Evolutionary conservation across 2,329 filamentous ascomycete species (phyloP), one percentile per base, ranked within the genome.

Genomic region (Colletotrichum abscissum): DNA sequence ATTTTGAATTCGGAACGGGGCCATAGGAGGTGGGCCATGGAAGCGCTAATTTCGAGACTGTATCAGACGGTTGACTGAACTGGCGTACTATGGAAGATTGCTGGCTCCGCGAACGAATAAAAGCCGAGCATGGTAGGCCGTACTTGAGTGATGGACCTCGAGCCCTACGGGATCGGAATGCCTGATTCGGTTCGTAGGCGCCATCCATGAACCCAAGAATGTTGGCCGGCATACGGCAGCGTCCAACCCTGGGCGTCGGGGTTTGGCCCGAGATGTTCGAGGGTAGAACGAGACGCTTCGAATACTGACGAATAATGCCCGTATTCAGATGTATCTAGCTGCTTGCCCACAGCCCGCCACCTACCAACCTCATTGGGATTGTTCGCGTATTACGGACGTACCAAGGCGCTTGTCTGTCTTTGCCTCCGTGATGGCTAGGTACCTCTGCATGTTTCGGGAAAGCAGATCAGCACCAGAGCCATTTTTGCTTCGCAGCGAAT

Each of bases 141-240:
- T 54, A 28, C 26, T 58, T 14, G 26, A 19, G 33, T 35, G 33
- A 69, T 58, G 65, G 22, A 62, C 58, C 49, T 38, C 64, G 49
- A 52, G 38, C 22, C 14, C 22, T 63, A 28, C n/a, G 38, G 52
- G 16, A 33, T 26, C 2, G 26, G 35, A 56, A 7, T 38, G 42
- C 19, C 38, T 73, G 70, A 63, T 60, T 69, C 59, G 55, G 35
- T 35, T 28, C 19, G 26, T 19, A 19, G 30, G 24, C 30, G 19
- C 52, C 65, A 54, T 52, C 24, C 67, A 9, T 49, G 42, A 49
- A 8, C 19, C 42, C 60, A 62, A 71, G 67, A 52, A 60, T 49
- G 67, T 26, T 57, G 22, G 46, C 42, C 71, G 71, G 71, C 46
- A 71, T 58, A 57, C 67, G 71, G 71, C 71, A 71, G 67, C 28